These are phyloP conservation scores for Xylariales sp. DNA, from an alignment of 2,329 filamentous ascomycete genomes.

Conservation along the genomic window DNA sequence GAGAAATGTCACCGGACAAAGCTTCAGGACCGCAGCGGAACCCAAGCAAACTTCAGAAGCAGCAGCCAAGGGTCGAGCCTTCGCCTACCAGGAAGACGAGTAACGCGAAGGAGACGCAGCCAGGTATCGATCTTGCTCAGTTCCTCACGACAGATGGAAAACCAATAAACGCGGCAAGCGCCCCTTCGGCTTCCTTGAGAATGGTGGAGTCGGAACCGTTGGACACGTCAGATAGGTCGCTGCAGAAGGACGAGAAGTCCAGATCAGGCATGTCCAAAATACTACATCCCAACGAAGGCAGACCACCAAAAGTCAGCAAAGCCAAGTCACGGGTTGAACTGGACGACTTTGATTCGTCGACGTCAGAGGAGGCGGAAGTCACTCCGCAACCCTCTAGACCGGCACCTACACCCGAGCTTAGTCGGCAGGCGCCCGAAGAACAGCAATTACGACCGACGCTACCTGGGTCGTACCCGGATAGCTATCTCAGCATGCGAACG, in stretches of 20 bases:
- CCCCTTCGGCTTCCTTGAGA: constrained; percentile 43
- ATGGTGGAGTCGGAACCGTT: constrained; percentile 51
- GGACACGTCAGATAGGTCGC: constrained; percentile 31
- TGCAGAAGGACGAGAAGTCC: constrained; percentile 36
- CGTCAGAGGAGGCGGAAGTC: constrained; percentile 32
- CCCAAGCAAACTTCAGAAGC: constrained; percentile 68
- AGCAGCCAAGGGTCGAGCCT: constrained; percentile 46
- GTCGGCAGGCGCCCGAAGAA: constrained; percentile 19
- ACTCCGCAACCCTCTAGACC: constrained; percentile 11
- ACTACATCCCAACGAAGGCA: constrained; percentile 41
- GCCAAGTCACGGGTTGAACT: constrained; percentile 61
- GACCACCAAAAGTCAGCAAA: constrained; percentile 52
- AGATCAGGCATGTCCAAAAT: constrained; percentile 40
- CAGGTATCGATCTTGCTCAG: constrained; percentile 32
- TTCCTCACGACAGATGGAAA: constrained; percentile 23
- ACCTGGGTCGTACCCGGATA: constrained; percentile 38
- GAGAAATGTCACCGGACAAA: constrained; percentile 44
- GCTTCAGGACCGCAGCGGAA: constrained; percentile 44
- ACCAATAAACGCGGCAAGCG: constrained; percentile 37
- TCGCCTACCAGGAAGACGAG: constrained; percentile 39
- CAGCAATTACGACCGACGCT: constrained; percentile 28
- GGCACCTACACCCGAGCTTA: constrained; percentile 6
- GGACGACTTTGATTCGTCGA: constrained; percentile 64
- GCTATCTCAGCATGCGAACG: constrained; percentile 29
- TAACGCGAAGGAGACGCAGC: constrained; percentile 3